These are phyloP conservation scores for Coriaria nepalensis DNA, from an alignment of 306 rosid genomes.

Conservation along the genomic window DNA sequence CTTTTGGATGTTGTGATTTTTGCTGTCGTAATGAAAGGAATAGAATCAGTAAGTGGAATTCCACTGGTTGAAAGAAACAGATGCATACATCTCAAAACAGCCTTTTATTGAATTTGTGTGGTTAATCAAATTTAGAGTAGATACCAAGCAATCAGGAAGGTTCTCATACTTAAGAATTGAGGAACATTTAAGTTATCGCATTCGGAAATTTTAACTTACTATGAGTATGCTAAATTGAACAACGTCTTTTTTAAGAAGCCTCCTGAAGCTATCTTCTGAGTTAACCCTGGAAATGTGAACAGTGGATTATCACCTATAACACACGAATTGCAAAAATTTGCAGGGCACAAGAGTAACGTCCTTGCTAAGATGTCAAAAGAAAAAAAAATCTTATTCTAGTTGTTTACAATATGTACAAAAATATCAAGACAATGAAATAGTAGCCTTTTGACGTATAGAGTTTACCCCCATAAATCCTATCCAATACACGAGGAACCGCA, in stretches of 20 bases:
- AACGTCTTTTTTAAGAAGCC: slow-evolving; percentile 53
- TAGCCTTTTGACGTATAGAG: too few species aligned
- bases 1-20: slow-evolving; percentile 52
- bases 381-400: too few species aligned
- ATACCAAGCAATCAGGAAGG: too few species aligned
- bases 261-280: slow-evolving; percentile 63
- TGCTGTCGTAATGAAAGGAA: slow-evolving; percentile 36
- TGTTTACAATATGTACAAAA: background rate
- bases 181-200: background rate
- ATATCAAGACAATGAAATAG: slow-evolving; percentile 8
- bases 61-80: too few species aligned
- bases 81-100: too few species aligned
- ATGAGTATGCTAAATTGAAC: slow-evolving; percentile 63
- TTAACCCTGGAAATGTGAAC: slow-evolving; percentile 51
- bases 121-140: too few species aligned
- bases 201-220: slow-evolving; percentile 34
- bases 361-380: too few species aligned
- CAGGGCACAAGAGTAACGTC: too few species aligned
- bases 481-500: slow-evolving; percentile 98
- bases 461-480: slow-evolving; percentile 72
- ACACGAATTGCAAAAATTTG: too few species aligned
- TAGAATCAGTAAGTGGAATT: too few species aligned
- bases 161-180: background rate
- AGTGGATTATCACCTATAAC: background rate
- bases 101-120: too few species aligned